Evolutionary conservation across 495 filamentous ascomycete species (phyloP).

Genomic region (Penicillium cosmopolitanum): DNA sequence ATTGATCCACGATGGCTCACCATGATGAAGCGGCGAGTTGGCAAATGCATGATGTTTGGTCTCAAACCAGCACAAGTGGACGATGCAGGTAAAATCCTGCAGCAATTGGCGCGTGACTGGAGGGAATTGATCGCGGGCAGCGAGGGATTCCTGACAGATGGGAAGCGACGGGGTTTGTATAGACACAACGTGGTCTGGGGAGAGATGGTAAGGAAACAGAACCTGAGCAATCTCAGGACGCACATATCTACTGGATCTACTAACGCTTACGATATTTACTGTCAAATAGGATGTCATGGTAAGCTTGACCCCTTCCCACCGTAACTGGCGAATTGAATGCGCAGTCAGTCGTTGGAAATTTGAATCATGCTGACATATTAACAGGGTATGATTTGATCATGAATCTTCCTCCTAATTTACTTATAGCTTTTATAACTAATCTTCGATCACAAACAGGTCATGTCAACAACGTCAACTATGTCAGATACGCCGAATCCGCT

Average conservation of each 20-base stretch:
- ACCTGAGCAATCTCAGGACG: not conserved
- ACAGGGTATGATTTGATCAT: constrained; percentile 28
- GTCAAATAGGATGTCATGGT: constrained; percentile 60
- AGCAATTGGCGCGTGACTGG: constrained; percentile 73
- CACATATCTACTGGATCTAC: not conserved
- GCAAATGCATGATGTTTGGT: constrained; percentile 83
- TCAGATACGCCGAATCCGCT: constrained; percentile 82
- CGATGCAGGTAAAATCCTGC: constrained; percentile 63
- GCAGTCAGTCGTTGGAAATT: not conserved
- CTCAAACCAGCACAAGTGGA: constrained; percentile 60
- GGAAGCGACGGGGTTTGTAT: constrained; percentile 65
- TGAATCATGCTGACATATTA: constrained; percentile 13
- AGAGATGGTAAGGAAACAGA: constrained; percentile 69
- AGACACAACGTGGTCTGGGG: constrained; percentile 83
- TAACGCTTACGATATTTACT: constrained; percentile 15
- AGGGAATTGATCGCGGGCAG: constrained; percentile 72
- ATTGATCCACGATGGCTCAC: constrained; percentile 73
- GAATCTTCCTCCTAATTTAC: not conserved
- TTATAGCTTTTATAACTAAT: not conserved
- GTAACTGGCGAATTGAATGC: not conserved
- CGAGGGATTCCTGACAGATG: constrained; percentile 78
- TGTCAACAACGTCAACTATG: constrained; percentile 87
- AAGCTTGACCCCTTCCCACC: constrained; percentile 25
- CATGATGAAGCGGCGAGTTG: constrained; percentile 72
- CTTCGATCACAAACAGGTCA: constrained; percentile 59